Conservation (phyloP, 2,329 filamentous ascomycete species). For the Colletotrichum shisoi region DNA sequence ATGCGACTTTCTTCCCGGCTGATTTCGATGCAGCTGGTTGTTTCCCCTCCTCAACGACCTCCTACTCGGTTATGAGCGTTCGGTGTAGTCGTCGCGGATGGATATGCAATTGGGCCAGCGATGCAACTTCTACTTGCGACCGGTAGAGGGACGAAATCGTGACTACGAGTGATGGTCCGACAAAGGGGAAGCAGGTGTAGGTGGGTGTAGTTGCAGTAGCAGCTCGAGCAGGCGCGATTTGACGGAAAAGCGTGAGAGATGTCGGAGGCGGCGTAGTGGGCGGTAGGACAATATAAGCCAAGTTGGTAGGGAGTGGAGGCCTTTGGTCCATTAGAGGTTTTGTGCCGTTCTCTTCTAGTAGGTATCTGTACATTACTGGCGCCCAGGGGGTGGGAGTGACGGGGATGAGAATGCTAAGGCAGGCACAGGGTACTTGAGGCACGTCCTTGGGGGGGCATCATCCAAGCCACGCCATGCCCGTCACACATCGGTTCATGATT, state of each 20-base stretch:
- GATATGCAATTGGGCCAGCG: neutral
- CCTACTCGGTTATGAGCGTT: neutral
- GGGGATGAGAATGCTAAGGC: constrained; percentile 22
- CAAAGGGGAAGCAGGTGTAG: constrained; percentile 12
- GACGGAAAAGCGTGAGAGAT: constrained; percentile 17
- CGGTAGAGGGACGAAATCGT: neutral
- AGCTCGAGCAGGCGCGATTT: constrained; percentile 16
- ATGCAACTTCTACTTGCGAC: neutral
- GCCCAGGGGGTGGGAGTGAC: constrained; percentile 10
- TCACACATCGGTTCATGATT: neutral
- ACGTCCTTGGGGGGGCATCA: constrained; percentile 1
- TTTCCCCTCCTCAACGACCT: neutral
- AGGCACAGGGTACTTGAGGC: constrained; percentile 26
- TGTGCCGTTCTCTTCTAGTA: constrained; percentile 23
- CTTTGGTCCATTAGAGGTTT: constrained; percentile 16
- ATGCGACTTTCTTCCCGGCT: constrained; percentile 21
- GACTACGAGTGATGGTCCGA: neutral
- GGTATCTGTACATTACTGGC: constrained; percentile 8
- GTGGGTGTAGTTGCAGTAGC: constrained; percentile 3
- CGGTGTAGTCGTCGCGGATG: neutral
- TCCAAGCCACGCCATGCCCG: constrained; percentile 3
- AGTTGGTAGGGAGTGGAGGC: constrained; percentile 35
- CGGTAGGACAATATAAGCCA: constrained; percentile 35
- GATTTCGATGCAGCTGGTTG: neutral
- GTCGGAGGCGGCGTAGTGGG: constrained; percentile 20